Evolutionary conservation across 1,284 basidiomycete species (phyloP).

Genomic region (Pseudozyma tsukubaensis): DNA sequence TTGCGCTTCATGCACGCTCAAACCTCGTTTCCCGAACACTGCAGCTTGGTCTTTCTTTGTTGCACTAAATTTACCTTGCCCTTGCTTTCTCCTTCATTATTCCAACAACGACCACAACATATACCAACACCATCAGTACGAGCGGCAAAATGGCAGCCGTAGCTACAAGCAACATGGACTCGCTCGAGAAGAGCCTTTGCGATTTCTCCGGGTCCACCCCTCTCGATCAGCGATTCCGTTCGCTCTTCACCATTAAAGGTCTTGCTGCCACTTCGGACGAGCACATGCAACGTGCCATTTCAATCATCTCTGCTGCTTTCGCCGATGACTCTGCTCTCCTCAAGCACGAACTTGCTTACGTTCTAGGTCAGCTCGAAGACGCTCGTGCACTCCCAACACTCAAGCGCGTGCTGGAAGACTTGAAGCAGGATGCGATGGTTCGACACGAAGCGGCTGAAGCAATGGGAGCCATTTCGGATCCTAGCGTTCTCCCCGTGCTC

Average conservation of each 20-base stretch:
- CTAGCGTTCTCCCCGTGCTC: slow-evolving; percentile 78
- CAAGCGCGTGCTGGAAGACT: slow-evolving; percentile 79
- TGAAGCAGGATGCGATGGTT: slow-evolving; percentile 91
- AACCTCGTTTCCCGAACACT: slow-evolving; percentile 4
- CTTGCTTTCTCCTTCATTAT: not conserved
- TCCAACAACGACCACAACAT: not conserved
- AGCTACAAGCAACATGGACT: slow-evolving; percentile 43
- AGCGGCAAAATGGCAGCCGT: slow-evolving; percentile 24
- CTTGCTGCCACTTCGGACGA: slow-evolving; percentile 71
- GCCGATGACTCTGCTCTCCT: slow-evolving; percentile 87
- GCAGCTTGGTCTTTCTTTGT: not conserved
- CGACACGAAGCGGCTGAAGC: slow-evolving; percentile 99
- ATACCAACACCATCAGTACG: not conserved
- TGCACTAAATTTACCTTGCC: not conserved
- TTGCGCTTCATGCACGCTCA: not conserved
- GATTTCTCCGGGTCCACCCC: slow-evolving; percentile 75
- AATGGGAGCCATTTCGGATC: slow-evolving; percentile 89
- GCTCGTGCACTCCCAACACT: slow-evolving; percentile 81
- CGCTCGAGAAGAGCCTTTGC: slow-evolving; percentile 56
- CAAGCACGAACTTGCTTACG: slow-evolving; percentile 97
- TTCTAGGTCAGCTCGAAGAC: slow-evolving; percentile 89
- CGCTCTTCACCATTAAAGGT: slow-evolving; percentile 92
- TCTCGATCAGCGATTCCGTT: slow-evolving; percentile 89
- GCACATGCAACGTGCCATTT: slow-evolving; percentile 73
- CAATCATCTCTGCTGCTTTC: slow-evolving; percentile 88